Percentiles rank a stretch among this genome's conserved stretches.
Conservation (phyloP, 345 rosid genomes). For the Psidium friedrichsthalianum region DNA sequence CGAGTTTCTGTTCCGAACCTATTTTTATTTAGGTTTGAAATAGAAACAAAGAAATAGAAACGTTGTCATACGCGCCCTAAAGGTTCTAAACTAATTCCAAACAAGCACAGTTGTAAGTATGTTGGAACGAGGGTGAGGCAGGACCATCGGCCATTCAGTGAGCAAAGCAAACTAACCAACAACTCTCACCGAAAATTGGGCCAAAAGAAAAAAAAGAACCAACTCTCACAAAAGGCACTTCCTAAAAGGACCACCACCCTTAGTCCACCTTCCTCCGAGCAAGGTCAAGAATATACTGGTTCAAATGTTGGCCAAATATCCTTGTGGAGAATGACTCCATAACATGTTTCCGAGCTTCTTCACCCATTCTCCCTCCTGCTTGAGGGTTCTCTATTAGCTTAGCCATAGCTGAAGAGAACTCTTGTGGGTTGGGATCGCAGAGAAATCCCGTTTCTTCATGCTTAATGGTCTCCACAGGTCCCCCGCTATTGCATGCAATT, state of each 20-base stretch:
- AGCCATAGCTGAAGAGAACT: slow-evolving; percentile 61
- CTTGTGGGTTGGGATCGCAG: slow-evolving; percentile 51
- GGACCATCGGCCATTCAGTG: not conserved
- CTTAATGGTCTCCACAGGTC: slow-evolving; percentile 73
- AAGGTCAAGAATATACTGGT: slow-evolving; percentile 38
- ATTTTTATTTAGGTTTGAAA: too few relatives aligned
- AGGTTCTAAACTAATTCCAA: not conserved
- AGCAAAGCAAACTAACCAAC: not conserved
- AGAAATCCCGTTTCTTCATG: slow-evolving; percentile 73
- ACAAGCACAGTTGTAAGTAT: not conserved
- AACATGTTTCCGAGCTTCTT: slow-evolving; percentile 48
- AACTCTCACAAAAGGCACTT: not conserved
- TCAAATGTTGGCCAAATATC: slow-evolving; percentile 63
- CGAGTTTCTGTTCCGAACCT: too few relatives aligned
- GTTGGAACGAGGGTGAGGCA: not conserved
- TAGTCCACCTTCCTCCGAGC: slow-evolving; percentile 38
- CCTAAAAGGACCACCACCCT: not conserved
- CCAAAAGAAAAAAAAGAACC: too few relatives aligned
- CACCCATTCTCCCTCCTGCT: slow-evolving; percentile 58
- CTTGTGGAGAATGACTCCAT: slow-evolving; percentile 49
- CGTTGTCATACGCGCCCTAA: too few relatives aligned
- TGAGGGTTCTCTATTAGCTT: slow-evolving; percentile 46
- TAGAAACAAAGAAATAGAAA: too few relatives aligned
- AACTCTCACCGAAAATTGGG: not conserved
- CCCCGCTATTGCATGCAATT: slow-evolving; percentile 90